These are phyloP conservation scores for Curvularia verruculosa DNA, from an alignment of 2,329 filamentous ascomycete species.

Conservation along the genomic window DNA sequence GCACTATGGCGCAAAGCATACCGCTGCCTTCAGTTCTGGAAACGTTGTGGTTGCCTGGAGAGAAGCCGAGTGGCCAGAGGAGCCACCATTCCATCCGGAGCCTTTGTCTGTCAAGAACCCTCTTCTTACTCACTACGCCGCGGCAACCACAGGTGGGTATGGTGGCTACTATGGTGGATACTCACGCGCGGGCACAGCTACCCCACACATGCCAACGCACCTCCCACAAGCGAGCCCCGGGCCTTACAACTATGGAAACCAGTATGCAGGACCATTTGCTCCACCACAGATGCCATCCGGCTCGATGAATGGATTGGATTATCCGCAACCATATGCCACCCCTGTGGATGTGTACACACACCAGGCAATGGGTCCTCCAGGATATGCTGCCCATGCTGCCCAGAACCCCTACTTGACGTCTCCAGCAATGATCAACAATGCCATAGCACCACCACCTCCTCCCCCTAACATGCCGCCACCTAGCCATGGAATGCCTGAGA, in stretches of 20 bases:
- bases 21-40: conserved; percentile 69
- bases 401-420: conserved; percentile 42
- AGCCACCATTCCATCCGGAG: conserved; percentile 72
- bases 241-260: conserved; percentile 44
- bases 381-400: conserved; percentile 33
- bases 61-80: conserved; percentile 76
- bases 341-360: conserved; percentile 40
- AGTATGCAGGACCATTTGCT: conserved; percentile 46
- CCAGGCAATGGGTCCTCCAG: conserved; percentile 40
- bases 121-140: conserved; percentile 39
- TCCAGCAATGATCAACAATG: conserved; percentile 37
- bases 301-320: conserved; percentile 35
- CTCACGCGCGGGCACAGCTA: conserved; percentile 46
- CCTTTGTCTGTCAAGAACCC: conserved; percentile 55
- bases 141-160: conserved; percentile 33
- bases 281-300: conserved; percentile 41
- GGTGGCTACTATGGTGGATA: conserved; percentile 45
- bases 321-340: conserved; percentile 37
- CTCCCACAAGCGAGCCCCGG: conserved; percentile 47
- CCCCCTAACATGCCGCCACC: conserved; percentile 31
- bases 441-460: conserved; percentile 34
- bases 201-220: conserved; percentile 45
- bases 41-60: conserved; percentile 78
- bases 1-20: conserved; percentile 84
- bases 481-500: conserved; percentile 26